Evolutionary conservation across 768 basidiomycete genomes (phyloP).

Genomic region (Auricularia sp.): DNA sequence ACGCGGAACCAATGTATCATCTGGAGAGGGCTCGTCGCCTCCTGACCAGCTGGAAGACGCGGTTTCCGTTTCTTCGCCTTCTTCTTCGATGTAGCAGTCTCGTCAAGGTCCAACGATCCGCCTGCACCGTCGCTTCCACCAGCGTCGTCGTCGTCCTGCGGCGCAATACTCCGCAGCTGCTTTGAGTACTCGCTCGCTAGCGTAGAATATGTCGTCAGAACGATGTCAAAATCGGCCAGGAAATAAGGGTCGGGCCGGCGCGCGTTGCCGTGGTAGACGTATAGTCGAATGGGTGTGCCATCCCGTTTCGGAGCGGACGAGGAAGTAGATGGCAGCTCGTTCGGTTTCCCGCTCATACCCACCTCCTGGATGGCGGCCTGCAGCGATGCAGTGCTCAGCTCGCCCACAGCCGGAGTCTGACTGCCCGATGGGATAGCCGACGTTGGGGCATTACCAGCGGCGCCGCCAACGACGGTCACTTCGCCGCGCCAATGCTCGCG

Average conservation of each 20-base stretch:
- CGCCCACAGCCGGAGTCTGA: neutral
- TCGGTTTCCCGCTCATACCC: neutral
- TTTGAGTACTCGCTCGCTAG: constrained; percentile 92
- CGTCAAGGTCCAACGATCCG: constrained; percentile 56
- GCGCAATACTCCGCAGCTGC: constrained; percentile 58
- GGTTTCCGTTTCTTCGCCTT: constrained; percentile 42
- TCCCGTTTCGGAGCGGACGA: constrained; percentile 29
- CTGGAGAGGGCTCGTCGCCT: constrained; percentile 73
- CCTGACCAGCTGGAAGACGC: constrained; percentile 31
- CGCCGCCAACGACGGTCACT: constrained; percentile 75
- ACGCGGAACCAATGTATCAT: constrained; percentile 94
- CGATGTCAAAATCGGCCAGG: constrained; percentile 89
- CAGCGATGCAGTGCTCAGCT: neutral
- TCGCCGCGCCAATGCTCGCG: constrained; percentile 92
- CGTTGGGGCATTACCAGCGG: constrained; percentile 10
- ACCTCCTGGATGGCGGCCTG: constrained; percentile 2
- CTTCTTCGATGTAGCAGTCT: constrained; percentile 62
- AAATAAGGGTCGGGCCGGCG: constrained; percentile 79
- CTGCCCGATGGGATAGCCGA: neutral
- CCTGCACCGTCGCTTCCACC: constrained; percentile 54
- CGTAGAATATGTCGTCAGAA: constrained; percentile 95
- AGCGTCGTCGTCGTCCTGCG: constrained; percentile 44
- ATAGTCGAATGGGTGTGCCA: constrained; percentile 63
- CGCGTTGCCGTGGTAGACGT: constrained; percentile 91
- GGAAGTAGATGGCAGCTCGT: neutral